Evolutionary conservation across 148 eudicot species (phyloP).

Genomic region (Vaccinium macrocarpon): DNA sequence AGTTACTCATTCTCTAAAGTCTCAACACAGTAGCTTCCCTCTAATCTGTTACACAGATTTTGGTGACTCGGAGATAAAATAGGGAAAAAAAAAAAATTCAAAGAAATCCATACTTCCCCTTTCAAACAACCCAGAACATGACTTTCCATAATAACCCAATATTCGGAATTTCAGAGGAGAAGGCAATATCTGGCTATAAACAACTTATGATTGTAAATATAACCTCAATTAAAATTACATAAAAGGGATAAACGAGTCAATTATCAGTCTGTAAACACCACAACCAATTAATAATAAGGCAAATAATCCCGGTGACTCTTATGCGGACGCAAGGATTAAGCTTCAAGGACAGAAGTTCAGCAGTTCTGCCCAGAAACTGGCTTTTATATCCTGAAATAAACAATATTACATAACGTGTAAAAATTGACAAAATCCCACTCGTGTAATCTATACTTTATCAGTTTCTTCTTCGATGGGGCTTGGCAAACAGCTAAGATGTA

Average conservation of each 20-base stretch:
- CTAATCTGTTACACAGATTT: neutral
- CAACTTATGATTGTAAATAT: neutral
- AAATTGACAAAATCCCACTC: neutral
- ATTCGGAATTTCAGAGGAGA: neutral
- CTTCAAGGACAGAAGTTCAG: neutral
- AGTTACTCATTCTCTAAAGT: slow-evolving; percentile 26
- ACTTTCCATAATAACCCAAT: neutral
- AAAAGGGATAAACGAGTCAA: neutral
- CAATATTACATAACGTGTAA: neutral
- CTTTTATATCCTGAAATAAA: neutral
- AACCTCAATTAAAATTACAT: neutral
- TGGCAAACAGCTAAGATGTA: neutral
- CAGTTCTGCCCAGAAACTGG: neutral
- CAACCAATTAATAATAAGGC: neutral
- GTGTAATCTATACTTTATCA: neutral
- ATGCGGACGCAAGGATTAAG: neutral
- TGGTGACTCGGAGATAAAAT: neutral
- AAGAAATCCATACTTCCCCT: neutral
- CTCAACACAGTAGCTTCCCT: neutral
- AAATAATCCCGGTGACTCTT: neutral
- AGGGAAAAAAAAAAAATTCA: neutral
- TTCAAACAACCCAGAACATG: neutral
- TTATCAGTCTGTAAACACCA: neutral
- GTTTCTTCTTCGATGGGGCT: neutral
- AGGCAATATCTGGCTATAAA: neutral